These are phyloP conservation scores for Schwanniomyces pseudopolymorphus DNA, from an alignment of 805 yeast species.

Conservation along the genomic window DNA sequence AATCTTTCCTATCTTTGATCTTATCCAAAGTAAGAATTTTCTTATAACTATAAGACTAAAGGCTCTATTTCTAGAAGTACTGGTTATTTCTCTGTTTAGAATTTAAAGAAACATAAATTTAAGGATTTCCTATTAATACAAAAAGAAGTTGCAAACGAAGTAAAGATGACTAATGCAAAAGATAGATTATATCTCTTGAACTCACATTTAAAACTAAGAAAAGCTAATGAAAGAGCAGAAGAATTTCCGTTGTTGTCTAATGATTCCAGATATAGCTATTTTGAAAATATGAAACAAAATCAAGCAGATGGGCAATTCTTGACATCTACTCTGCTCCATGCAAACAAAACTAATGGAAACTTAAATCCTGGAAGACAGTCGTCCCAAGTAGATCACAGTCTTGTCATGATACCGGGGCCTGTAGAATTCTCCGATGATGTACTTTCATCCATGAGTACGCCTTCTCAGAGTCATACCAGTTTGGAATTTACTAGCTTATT, in stretches of 20 bases:
- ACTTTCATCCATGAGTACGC: slow-evolving; percentile 4
- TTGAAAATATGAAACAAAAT: neutral
- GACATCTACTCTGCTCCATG: neutral
- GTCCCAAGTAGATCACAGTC: slow-evolving; percentile 1
- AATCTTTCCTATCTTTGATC: too few species aligned
- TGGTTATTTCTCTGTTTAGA: neutral
- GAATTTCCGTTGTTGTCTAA: slow-evolving; percentile 17
- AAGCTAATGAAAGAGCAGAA: slow-evolving; percentile 5
- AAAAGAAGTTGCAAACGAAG: neutral
- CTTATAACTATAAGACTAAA: neutral
- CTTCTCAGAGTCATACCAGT: slow-evolving; percentile 7
- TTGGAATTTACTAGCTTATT: slow-evolving; percentile 6
- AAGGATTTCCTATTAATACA: neutral
- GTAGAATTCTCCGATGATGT: slow-evolving; percentile 7
- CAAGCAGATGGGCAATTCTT: neutral
- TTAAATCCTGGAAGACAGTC: neutral
- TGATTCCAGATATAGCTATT: slow-evolving; percentile 10
- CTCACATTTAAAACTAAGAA: slow-evolving; percentile 12
- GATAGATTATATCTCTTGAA: slow-evolving; percentile 18
- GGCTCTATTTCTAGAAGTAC: neutral
- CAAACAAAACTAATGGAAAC: neutral
- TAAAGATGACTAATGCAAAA: slow-evolving; percentile 6
- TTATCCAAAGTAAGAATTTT: neutral
- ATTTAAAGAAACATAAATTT: neutral
- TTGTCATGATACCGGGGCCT: slow-evolving; percentile 9